phyloP scores from a whole-genome alignment of 1,284 basidiomycete genomes.

The Inonotus obliquus region DNA sequence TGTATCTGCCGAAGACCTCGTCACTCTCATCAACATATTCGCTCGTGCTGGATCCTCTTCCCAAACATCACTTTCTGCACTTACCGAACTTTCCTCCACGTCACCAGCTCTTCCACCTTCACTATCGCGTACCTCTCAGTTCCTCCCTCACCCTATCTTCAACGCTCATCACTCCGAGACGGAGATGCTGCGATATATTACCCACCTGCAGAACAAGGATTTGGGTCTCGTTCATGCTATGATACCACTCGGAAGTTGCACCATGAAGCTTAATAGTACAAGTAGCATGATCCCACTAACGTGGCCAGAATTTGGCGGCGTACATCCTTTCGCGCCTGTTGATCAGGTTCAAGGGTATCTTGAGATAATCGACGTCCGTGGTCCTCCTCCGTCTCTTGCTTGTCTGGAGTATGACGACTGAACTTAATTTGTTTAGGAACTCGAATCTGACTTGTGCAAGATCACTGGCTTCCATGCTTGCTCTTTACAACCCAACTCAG shows the following conservation, averaged over 20 bases:
- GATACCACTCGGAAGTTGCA: constrained; percentile 96
- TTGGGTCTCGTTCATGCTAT: constrained; percentile 93
- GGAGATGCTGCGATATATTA: constrained; percentile 95
- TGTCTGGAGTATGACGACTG: constrained; percentile 27
- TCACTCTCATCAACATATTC: constrained; percentile 82
- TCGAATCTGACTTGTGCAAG: constrained; percentile 86
- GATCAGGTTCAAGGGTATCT: constrained; percentile 91
- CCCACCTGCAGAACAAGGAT: constrained; percentile 92
- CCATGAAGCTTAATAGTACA: constrained; percentile 96
- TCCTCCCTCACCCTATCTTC: constrained; percentile 88
- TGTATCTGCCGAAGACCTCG: constrained; percentile 69
- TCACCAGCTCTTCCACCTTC: constrained; percentile 45
- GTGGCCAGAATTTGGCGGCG: constrained; percentile 84
- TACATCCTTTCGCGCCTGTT: constrained; percentile 91
- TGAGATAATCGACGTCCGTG: constrained; percentile 59
- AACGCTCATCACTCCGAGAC: constrained; percentile 96
- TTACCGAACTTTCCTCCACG: constrained; percentile 41
- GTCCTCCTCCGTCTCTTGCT: constrained; percentile 31
- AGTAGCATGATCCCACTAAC: constrained; percentile 96
- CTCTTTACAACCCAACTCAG: constrained; percentile 96
- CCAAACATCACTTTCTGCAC: constrained; percentile 29
- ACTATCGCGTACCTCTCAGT: constrained; percentile 69
- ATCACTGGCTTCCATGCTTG: constrained; percentile 96
- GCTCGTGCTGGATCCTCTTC: constrained; percentile 48
- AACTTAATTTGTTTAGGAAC: constrained; percentile 46